phyloP scores from a whole-genome alignment of 331 rosid species.

The Telfairia occidentalis region DNA sequence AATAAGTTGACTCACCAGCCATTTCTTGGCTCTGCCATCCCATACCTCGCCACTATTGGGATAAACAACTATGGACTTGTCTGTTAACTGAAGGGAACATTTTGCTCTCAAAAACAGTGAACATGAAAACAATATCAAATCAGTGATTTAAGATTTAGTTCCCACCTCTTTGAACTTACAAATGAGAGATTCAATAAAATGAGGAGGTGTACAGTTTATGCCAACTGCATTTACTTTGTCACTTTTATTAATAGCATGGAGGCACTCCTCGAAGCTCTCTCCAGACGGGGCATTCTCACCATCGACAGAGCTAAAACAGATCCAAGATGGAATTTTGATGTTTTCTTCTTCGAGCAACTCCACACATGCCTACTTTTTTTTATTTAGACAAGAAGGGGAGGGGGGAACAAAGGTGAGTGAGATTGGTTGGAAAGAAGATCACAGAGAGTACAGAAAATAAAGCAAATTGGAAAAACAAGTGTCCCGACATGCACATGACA shows the following conservation, averaged over 20 bases:
- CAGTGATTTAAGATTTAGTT: background rate
- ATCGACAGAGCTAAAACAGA: conserved; percentile 74
- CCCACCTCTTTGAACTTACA: conserved; percentile 54
- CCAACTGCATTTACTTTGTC: conserved; percentile 64
- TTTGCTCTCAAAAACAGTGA: conserved; percentile 1
- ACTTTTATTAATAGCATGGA: conserved; percentile 39
- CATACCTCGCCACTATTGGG: conserved; percentile 85
- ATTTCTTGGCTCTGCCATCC: conserved; percentile 78
- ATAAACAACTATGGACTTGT: conserved; percentile 60
- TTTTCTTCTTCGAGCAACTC: conserved; percentile 82
- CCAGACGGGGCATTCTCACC: conserved; percentile 79
- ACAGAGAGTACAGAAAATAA: background rate
- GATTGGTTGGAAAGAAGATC: background rate
- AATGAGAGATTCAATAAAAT: conserved; percentile 52
- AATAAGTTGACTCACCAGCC: conserved; percentile 51
- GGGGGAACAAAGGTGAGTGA: background rate
- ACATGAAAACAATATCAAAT: background rate
- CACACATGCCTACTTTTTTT: conserved; percentile 42
- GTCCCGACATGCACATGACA: background rate
- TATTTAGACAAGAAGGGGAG: background rate
- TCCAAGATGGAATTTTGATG: conserved; percentile 64
- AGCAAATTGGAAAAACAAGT: background rate
- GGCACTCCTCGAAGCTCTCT: conserved; percentile 72
- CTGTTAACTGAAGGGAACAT: conserved; percentile 47
- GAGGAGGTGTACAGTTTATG: conserved; percentile 87